phyloP scores from a whole-genome alignment of 305 asterid species.

The Fraxinus ornus region DNA sequence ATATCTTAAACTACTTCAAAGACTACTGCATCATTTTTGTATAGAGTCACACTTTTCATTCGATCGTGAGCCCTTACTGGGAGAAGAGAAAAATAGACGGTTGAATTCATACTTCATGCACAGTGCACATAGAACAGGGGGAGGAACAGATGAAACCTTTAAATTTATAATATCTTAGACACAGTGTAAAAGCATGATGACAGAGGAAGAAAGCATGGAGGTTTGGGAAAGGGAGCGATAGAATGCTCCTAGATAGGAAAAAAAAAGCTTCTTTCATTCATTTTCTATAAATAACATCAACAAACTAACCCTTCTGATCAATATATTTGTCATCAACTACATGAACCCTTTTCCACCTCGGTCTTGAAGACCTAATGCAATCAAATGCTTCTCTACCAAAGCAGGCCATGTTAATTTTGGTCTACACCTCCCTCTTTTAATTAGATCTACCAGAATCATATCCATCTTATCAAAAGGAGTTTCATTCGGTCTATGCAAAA shows the following conservation, averaged over 20 bases:
- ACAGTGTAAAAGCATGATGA: background rate
- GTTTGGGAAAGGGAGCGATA: background rate
- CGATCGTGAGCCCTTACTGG: background rate
- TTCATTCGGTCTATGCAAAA: background rate
- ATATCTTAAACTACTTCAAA: background rate
- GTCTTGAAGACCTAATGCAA: background rate
- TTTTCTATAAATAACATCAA: background rate
- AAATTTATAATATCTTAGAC: background rate
- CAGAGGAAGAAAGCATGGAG: background rate
- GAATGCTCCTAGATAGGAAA: background rate
- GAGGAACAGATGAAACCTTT: background rate
- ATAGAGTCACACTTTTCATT: background rate
- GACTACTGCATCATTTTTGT: background rate
- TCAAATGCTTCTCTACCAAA: background rate
- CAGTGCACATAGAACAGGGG: background rate
- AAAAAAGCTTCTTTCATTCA: background rate
- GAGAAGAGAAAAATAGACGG: background rate
- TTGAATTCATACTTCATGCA: background rate
- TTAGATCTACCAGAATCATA: background rate
- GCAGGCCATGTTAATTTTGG: background rate
- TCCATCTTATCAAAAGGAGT: background rate
- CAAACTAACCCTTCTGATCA: background rate
- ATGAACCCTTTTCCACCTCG: background rate
- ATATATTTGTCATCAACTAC: background rate
- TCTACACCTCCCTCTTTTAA: background rate